Evolutionary conservation across 2,329 filamentous ascomycete genomes (phyloP).

Genomic region (Talaromyces sp.): DNA sequence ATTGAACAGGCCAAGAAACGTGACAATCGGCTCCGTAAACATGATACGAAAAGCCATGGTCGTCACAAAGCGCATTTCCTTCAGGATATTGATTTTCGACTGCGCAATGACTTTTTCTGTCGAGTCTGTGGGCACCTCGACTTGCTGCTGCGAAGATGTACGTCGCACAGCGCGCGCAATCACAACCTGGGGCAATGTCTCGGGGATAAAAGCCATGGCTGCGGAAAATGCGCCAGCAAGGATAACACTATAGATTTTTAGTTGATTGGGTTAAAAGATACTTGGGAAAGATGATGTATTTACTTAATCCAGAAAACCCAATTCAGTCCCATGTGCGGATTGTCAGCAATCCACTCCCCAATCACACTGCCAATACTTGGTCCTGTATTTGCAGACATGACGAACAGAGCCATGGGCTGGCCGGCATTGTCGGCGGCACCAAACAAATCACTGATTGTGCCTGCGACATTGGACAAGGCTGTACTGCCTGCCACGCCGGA

Average conservation of each 20-base stretch:
- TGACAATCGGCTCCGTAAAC: slow-evolving; percentile 40
- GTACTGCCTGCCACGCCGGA: slow-evolving; percentile 31
- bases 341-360: slow-evolving; percentile 36
- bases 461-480: slow-evolving; percentile 32
- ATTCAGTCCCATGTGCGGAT: slow-evolving; percentile 30
- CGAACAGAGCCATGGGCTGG: slow-evolving; percentile 42
- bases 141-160: slow-evolving; percentile 16
- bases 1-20: slow-evolving; percentile 37
- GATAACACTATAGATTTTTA: not conserved
- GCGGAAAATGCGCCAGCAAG: not conserved
- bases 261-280: not conserved
- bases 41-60: slow-evolving; percentile 42
- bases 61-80: slow-evolving; percentile 36
- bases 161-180: not conserved
- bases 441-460: slow-evolving; percentile 33
- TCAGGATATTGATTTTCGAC: slow-evolving; percentile 31
- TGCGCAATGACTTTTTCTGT: slow-evolving; percentile 19
- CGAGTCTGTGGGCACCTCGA: not conserved
- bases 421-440: slow-evolving; percentile 34
- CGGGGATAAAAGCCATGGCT: not conserved
- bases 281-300: slow-evolving; percentile 12
- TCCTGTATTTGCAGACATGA: slow-evolving; percentile 36
- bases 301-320: slow-evolving; percentile 36
- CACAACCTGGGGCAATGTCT: slow-evolving; percentile 3
- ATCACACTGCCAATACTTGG: slow-evolving; percentile 38